Percentiles rank a stretch among this genome's conserved stretches.
phyloP scores from a whole-genome alignment of 2,329 filamentous ascomycete genomes.

The Epichloe gansuensis region DNA sequence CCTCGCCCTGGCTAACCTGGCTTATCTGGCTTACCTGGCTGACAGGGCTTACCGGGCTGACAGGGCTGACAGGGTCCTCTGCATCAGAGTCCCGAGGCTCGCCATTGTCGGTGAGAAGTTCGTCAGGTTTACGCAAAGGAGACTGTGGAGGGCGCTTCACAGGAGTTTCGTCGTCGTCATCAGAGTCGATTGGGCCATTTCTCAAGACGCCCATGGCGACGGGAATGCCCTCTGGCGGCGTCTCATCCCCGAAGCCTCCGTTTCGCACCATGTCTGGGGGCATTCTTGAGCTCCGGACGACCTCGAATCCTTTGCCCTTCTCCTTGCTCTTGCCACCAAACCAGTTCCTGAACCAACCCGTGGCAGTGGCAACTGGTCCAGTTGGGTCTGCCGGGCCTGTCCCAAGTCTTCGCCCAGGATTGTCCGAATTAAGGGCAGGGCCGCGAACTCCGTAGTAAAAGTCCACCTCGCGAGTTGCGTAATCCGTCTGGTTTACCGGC shows the following conservation, averaged over 20 bases:
- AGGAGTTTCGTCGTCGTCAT: constrained; percentile 34
- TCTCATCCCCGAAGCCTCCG: constrained; percentile 48
- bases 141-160: constrained; percentile 14
- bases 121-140: constrained; percentile 17
- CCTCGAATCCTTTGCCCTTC: constrained; percentile 92
- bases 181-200: constrained; percentile 52
- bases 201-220: constrained; percentile 49
- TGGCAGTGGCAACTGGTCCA: constrained; percentile 76
- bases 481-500: constrained; percentile 59
- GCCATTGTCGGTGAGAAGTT: constrained; percentile 34
- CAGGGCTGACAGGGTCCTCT: constrained; percentile 24
- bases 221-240: constrained; percentile 54
- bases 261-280: constrained; percentile 55
- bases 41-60: not conserved
- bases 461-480: constrained; percentile 87
- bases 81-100: constrained; percentile 34
- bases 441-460: constrained; percentile 94
- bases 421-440: constrained; percentile 71
- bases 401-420: constrained; percentile 71
- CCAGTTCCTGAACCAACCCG: constrained; percentile 74
- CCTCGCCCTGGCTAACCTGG: no score
- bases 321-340: constrained; percentile 83
- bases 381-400: constrained; percentile 94
- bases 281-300: constrained; percentile 80
- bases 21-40: not conserved